Percentiles rank a stretch among this genome's conserved stretches.
phyloP scores from a whole-genome alignment of 306 rosid genomes.

The Cyclanthera cordifolia region DNA sequence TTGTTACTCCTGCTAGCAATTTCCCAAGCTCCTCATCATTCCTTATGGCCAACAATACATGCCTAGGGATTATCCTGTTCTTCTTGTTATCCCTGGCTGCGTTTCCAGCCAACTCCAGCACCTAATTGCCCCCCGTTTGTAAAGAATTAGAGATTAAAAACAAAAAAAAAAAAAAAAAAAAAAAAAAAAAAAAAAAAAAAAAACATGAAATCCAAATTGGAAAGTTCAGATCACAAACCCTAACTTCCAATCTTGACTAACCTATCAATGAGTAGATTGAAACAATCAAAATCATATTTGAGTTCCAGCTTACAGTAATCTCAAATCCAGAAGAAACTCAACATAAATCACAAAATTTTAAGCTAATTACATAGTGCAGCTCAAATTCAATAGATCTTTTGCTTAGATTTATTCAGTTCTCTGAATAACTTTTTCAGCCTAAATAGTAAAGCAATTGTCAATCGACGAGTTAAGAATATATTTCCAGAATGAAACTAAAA shows the following conservation, averaged over 20 bases:
- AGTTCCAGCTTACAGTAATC: too few relatives aligned
- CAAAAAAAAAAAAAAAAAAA: too few relatives aligned
- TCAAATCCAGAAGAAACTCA: too few relatives aligned
- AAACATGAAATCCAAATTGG: background rate
- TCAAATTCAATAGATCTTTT: background rate
- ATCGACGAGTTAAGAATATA: background rate
- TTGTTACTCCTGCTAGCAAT: constrained; percentile 66
- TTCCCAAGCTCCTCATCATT: constrained; percentile 82
- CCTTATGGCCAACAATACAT: constrained; percentile 60
- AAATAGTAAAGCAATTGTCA: background rate
- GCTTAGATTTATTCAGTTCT: background rate
- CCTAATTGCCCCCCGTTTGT: constrained; percentile 22
- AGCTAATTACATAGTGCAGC: background rate
- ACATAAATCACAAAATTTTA: too few relatives aligned
- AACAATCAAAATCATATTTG: too few relatives aligned
- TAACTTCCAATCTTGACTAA: background rate
- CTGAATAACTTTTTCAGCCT: background rate
- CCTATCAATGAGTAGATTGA: too few relatives aligned
- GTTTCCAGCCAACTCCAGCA: constrained; percentile 81
- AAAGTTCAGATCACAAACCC: background rate
- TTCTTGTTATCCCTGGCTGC: constrained; percentile 88
- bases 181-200: too few relatives aligned
- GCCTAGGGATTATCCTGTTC: constrained; percentile 65
- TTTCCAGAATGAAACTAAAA: background rate
- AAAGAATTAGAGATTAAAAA: background rate